Base-by-base conservation (phyloP, 75 land plant genomes). In the Chamaecyparis obtusa region DNA sequence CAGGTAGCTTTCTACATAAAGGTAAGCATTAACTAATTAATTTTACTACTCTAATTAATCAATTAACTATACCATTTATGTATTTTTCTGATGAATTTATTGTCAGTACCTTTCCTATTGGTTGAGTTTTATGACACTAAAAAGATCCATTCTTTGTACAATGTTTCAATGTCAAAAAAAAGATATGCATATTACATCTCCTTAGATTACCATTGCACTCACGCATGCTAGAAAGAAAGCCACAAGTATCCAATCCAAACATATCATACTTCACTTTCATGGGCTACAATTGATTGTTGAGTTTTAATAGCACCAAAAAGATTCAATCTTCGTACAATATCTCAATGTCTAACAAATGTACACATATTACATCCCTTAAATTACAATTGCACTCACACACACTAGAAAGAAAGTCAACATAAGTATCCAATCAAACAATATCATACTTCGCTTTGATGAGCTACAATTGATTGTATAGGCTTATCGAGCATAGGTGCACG, bases 371-470 rank as follows among this genome's bases (percentile, higher is more conserved):
- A 44, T n/a, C 43, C 24, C 32, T 46, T 81, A 46, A 11, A 81
- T 81, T 46, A 41, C 32, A 14, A 11, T 43, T 43, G 27, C 32
- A 46, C 48, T 27, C 33, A 27, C 14, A 21, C 21, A 46, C 46
- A 27, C 48, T 39, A 51, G 16, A 37, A 54, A 13, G 35, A 24
- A 85, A 16, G 33, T 48, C 9, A 87, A 75, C 27, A 15, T 13
- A 27, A 35, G 54, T 33, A 43, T 74, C 46, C 30, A 43, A 86
- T 86, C 44, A 15, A 77, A 30, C 37, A 56, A n/a, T 10, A 43
- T 14, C 72, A 90, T 79, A 97, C 99, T 95, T 97, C 98, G 33
- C 89, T 89, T 87, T 96, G 90, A 84, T 97, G 99, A 87, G 94
- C 99, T 51, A 85, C 86, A 88, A 96, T 89, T 37, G 93, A 89